A percentile compares a stretch with the other conserved stretches of the same genome.
Evolutionary conservation across 1,284 basidiomycete species (phyloP).

Genomic region (Moesziomyces globuligerus): DNA sequence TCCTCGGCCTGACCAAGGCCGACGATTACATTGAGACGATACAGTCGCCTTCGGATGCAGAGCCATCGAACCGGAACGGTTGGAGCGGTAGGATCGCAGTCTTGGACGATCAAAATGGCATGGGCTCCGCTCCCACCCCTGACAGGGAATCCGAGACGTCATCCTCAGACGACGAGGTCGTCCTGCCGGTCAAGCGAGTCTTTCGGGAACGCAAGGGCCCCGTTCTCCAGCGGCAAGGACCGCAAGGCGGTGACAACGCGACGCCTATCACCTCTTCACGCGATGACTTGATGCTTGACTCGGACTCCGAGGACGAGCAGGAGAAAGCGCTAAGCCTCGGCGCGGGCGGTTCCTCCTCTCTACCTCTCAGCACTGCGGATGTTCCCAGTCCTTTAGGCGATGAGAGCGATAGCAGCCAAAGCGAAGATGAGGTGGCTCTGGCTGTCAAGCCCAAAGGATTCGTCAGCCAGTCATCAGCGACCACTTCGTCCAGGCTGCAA

Average conservation of each 20-base stretch:
- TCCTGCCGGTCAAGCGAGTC: background rate
- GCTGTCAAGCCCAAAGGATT: slow-evolving; percentile 2
- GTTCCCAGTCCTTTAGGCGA: background rate
- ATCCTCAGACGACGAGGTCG: background rate
- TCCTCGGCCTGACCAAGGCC: slow-evolving; percentile 30
- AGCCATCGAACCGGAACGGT: background rate
- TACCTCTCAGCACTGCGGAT: background rate
- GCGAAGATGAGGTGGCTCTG: slow-evolving; percentile 31
- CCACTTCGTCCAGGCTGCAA: background rate
- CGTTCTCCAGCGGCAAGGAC: background rate
- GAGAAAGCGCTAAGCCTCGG: slow-evolving; percentile 16
- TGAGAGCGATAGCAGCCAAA: slow-evolving; percentile 13
- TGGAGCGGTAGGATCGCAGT: too few relatives aligned
- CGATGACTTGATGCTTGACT: background rate
- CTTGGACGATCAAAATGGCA: background rate
- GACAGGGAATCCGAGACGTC: background rate
- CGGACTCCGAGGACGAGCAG: slow-evolving; percentile 16
- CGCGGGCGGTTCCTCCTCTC: slow-evolving; percentile 3
- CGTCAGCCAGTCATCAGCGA: background rate
- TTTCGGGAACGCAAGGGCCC: too few relatives aligned
- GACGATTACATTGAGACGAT: slow-evolving; percentile 40
- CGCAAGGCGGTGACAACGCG: too few relatives aligned
- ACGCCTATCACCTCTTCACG: background rate
- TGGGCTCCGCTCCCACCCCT: background rate
- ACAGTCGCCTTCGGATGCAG: background rate